phyloP scores from a whole-genome alignment of 208 protist species.

The Leishmania martiniquensis region DNA sequence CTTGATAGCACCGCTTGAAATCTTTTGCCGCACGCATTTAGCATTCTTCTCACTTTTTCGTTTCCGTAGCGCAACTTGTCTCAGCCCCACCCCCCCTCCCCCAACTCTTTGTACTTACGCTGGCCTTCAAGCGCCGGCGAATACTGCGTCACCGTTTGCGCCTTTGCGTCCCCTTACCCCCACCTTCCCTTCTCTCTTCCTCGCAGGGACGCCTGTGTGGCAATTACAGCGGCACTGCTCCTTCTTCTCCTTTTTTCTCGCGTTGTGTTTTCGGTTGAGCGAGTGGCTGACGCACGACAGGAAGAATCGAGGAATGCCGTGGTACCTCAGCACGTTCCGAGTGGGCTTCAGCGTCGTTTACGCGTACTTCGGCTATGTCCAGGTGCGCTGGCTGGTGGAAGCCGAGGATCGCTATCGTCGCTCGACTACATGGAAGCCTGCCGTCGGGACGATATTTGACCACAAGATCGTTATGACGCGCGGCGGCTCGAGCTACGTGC shows the following conservation, averaged over 20 bases:
- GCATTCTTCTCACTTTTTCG: too few species aligned
- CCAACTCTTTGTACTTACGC: too few species aligned
- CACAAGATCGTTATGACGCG: conserved; percentile 90
- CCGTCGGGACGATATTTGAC: conserved; percentile 87
- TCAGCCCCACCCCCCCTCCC: too few species aligned
- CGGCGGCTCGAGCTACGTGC: conserved; percentile 78
- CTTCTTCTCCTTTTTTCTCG: background rate
- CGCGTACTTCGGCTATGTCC: conserved; percentile 67
- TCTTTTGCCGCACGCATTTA: too few species aligned
- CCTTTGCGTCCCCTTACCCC: background rate
- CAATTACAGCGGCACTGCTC: background rate
- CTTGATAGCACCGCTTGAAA: too few species aligned
- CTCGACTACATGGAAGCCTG: conserved; percentile 82
- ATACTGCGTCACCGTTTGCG: too few species aligned
- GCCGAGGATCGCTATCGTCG: conserved; percentile 87
- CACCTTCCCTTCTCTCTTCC: background rate
- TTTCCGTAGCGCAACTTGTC: too few species aligned
- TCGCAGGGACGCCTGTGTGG: background rate
- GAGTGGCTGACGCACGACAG: background rate
- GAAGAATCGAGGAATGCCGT: conserved; percentile 47
- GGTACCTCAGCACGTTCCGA: conserved; percentile 85
- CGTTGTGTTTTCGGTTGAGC: background rate
- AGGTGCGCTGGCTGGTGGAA: conserved; percentile 72
- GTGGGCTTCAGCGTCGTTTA: conserved; percentile 77
- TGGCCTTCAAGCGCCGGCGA: too few species aligned